These are phyloP conservation scores for Hericium rajendrae DNA, from an alignment of 768 basidiomycete species.

Conservation along the genomic window DNA sequence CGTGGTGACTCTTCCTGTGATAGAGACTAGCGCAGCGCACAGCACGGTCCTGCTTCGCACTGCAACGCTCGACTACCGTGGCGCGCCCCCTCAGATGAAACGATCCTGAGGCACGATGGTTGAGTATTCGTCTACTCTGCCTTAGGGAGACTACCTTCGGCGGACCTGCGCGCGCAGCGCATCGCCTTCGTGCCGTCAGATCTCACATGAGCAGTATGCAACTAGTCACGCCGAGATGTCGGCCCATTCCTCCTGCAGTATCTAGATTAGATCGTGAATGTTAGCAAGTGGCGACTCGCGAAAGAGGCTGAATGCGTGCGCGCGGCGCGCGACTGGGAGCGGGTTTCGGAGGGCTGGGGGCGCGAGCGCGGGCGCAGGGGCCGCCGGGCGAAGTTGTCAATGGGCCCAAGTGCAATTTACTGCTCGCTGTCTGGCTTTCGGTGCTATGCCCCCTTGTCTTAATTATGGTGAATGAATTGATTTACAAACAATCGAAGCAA, in stretches of 20 bases:
- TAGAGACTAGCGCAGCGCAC: background rate
- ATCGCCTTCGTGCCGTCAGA: constrained; percentile 28
- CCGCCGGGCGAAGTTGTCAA: background rate
- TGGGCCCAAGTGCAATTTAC: background rate
- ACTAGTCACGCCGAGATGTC: background rate
- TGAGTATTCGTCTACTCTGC: too few relatives aligned
- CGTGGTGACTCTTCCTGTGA: too few relatives aligned
- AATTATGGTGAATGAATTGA: too few relatives aligned
- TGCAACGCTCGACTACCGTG: constrained; percentile 39
- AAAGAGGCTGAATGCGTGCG: background rate
- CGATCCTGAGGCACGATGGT: too few relatives aligned
- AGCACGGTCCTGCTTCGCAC: constrained; percentile 44
- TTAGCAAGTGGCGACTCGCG: background rate
- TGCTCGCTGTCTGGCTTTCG: too few relatives aligned
- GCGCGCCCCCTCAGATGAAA: constrained; percentile 29
- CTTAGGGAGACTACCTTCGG: too few relatives aligned
- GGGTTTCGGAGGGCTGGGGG: background rate
- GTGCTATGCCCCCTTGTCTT: too few relatives aligned
- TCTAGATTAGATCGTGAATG: background rate
- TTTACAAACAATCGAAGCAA: too few relatives aligned
- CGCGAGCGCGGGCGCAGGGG: background rate
- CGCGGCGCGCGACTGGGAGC: constrained; percentile 10
- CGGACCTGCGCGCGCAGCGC: constrained; percentile 32
- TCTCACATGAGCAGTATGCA: background rate
- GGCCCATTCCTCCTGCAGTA: background rate